phyloP scores from a whole-genome alignment of 805 yeast genomes.

The Starmerella geochares region DNA sequence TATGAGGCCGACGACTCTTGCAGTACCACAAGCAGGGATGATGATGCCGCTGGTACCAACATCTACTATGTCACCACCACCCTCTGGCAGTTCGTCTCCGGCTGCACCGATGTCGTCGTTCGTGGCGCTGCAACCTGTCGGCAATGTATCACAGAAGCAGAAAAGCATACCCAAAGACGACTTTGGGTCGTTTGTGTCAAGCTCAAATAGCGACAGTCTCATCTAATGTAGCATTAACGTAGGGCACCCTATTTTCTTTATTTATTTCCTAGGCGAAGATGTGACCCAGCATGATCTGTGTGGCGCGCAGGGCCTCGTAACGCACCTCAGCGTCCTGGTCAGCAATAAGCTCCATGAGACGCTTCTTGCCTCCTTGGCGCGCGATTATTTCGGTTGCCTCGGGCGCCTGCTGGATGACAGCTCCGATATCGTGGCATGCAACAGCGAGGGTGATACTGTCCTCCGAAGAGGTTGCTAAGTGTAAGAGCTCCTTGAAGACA shows the following conservation, averaged over 20 bases:
- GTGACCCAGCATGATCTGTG: conserved; percentile 87
- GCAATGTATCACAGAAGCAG: background rate
- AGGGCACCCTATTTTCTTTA: conserved; percentile 2
- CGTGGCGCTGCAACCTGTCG: conserved; percentile 12
- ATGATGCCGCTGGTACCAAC: conserved; percentile 1
- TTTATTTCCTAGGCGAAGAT: conserved; percentile 37
- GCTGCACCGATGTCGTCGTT: background rate
- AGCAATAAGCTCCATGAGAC: conserved; percentile 75
- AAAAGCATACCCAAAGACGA: background rate
- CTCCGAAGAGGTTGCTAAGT: conserved; percentile 29
- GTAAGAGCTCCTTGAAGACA: conserved; percentile 51
- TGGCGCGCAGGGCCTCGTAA: conserved; percentile 88
- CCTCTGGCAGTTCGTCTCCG: background rate
- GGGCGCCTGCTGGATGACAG: conserved; percentile 51
- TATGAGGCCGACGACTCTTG: background rate
- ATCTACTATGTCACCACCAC: background rate
- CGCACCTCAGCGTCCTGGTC: conserved; percentile 77
- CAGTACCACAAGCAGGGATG: background rate
- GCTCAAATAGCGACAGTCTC: conserved; percentile 3
- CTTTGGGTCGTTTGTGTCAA: conserved; percentile 9
- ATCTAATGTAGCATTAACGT: background rate
- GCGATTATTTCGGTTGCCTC: conserved; percentile 48
- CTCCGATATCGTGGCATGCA: conserved; percentile 56
- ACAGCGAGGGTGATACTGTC: conserved; percentile 41
- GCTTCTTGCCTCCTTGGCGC: conserved; percentile 55